Conservation (phyloP, 75 land plant genomes). For the Picea glauca region DNA sequence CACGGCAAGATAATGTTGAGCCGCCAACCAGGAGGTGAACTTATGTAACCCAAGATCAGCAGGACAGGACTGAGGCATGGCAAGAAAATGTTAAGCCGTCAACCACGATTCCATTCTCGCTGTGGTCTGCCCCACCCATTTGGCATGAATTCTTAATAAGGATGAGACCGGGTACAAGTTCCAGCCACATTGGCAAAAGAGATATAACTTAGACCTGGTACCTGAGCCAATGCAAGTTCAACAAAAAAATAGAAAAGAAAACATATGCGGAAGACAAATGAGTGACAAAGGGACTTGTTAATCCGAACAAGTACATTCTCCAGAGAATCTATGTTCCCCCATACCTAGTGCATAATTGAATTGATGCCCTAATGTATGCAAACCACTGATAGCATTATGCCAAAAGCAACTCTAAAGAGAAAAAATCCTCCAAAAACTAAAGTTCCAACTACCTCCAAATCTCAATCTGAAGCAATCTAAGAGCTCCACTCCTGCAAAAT, state of each 20-base stretch:
- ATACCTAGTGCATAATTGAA: not conserved
- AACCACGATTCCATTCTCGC: no score
- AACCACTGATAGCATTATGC: not conserved
- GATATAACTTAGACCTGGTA: no score
- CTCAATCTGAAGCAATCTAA: not conserved
- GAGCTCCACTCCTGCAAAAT: not conserved
- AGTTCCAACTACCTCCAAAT: not conserved
- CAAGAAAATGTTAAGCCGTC: no score
- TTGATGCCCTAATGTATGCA: not conserved
- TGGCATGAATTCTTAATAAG: no score
- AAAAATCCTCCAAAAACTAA: not conserved
- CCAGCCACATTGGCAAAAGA: no score
- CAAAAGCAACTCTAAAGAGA: not conserved
- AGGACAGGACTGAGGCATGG: no score
- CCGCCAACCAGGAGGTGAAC: no score
- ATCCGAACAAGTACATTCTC: not conserved
- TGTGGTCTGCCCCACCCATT: no score
- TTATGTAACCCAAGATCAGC: no score
- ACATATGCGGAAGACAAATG: not conserved
- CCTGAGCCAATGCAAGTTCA: no score
- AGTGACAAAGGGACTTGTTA: not conserved
- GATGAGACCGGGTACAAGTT: no score
- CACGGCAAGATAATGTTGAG: no score
- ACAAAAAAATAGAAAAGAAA: not conserved
- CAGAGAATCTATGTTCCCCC: not conserved